Base-by-base conservation (phyloP, 306 rosid species). In the Echinosophora koreensis region DNA sequence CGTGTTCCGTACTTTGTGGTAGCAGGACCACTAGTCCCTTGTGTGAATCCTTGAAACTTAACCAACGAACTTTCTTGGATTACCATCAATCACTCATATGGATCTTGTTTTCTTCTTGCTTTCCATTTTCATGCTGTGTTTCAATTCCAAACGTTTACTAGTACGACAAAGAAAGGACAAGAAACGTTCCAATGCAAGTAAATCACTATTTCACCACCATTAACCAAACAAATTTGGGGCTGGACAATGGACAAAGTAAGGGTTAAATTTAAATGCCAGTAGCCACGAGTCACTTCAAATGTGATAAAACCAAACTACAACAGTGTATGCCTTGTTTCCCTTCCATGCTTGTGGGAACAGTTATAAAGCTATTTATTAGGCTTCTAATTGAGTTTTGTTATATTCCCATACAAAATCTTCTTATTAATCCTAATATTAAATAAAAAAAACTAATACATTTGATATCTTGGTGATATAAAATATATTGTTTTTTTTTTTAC, bases 11-110 rank as follows among this genome's bases (percentile, higher is more conserved):
- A 60, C 38, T 44, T 14, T 27, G 6, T 14, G 69, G 39, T 56
- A 56, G 47, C 15, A 18, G 81, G 81, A 77, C 81, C 81, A 68
- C 76, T 17, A 6, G 54, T 22, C 11, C 63, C 32, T 44, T 34
- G 13, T 77, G 74, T 22, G 18, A 77, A 18, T 11, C 5, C 39
- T 27, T 64, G 38, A 63, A 75, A 49, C 0, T 1, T 65, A 52
- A 51, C 64, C 59, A 76, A 63, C 65, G 4, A 64, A 66, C 81
- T 57, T 72, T 57, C 56, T 56, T 41, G 27, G 2, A 8, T 5
- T 18, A 39, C 38, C 62, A 39, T 54, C 38, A 41, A 44, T 56
- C 39, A 70, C 46, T 3, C 15, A 11, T 35, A 9, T 59, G 14
- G 22, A 61, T 30, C 15, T 51, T 52, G 57, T n/a, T 27, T 42